These are phyloP conservation scores for Neofusicoccum kwambonambiense DNA, from an alignment of 2,329 filamentous ascomycete genomes.

Conservation along the genomic window DNA sequence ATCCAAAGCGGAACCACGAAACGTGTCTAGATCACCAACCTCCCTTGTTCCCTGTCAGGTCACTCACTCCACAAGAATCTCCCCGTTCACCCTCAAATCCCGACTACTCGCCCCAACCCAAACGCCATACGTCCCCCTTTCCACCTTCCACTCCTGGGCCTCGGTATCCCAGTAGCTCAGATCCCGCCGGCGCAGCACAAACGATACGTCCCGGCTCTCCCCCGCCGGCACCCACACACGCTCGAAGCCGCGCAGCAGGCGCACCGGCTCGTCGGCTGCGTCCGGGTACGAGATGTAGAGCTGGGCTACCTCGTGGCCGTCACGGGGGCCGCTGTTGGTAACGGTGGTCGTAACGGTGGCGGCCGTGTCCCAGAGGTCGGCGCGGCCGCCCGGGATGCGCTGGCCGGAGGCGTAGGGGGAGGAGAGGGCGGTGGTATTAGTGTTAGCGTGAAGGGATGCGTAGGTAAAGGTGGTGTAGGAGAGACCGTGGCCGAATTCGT, in stretches of 20 bases:
- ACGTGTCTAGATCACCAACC: too few relatives aligned
- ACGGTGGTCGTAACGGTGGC: conserved; percentile 34
- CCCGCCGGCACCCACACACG: conserved; percentile 60
- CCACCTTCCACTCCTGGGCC: conserved; percentile 23
- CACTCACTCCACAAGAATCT: too few relatives aligned
- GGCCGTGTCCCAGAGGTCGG: conserved; percentile 35
- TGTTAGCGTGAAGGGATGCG: conserved; percentile 26
- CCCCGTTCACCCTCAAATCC: conserved; percentile 21
- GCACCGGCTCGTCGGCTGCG: conserved; percentile 52
- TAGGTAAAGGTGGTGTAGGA: conserved; percentile 45
- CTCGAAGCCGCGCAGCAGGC: conserved; percentile 58
- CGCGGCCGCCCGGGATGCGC: conserved; percentile 29
- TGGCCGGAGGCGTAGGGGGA: conserved; percentile 33
- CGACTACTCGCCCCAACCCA: conserved; percentile 37
- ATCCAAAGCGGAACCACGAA: too few relatives aligned
- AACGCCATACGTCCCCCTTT: conserved; percentile 28
- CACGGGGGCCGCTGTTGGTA: conserved; percentile 34
- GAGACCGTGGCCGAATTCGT: conserved; percentile 46
- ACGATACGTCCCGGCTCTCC: conserved; percentile 54
- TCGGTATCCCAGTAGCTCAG: conserved; percentile 19
- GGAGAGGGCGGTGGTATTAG: conserved; percentile 37
- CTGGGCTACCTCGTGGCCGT: conserved; percentile 39
- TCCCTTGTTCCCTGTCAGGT: too few relatives aligned
- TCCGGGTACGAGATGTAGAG: conserved; percentile 36
- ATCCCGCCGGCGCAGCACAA: conserved; percentile 18